A percentile compares a stretch with the other conserved stretches of the same genome.
Evolutionary conservation across 495 filamentous ascomycete genomes (phyloP).

Genomic region (Xylaria bambusicola): DNA sequence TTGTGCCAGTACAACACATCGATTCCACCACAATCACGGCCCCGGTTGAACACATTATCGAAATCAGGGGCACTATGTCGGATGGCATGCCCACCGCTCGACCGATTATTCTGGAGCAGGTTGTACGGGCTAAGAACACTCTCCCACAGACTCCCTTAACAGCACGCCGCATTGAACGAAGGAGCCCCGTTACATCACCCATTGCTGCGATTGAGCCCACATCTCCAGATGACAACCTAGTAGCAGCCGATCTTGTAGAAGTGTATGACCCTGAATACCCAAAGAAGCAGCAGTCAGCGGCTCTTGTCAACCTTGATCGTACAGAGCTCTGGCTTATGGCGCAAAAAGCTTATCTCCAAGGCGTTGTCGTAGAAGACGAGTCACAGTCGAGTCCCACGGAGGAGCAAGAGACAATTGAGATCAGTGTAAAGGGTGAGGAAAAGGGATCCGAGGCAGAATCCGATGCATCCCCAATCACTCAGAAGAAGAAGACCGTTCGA

Average conservation of each 20-base stretch:
- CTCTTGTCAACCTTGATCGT: slow-evolving; percentile 70
- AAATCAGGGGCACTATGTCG: slow-evolving; percentile 52
- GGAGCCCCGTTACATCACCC: slow-evolving; percentile 39
- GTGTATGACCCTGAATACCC: slow-evolving; percentile 74
- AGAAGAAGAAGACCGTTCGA: slow-evolving; percentile 73
- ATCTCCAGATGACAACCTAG: slow-evolving; percentile 45
- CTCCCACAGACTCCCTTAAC: slow-evolving; percentile 29
- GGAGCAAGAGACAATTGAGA: slow-evolving; percentile 29
- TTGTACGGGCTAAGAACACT: slow-evolving; percentile 23
- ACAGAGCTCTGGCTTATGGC: slow-evolving; percentile 80
- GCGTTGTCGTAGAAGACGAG: slow-evolving; percentile 47
- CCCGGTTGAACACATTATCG: slow-evolving; percentile 69
- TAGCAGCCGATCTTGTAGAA: slow-evolving; percentile 55
- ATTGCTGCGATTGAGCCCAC: slow-evolving; percentile 32
- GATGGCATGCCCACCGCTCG: slow-evolving; percentile 71
- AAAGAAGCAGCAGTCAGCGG: slow-evolving; percentile 62
- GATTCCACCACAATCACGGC: slow-evolving; percentile 28
- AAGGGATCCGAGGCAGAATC: slow-evolving; percentile 35
- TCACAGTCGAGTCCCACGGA: slow-evolving; percentile 50
- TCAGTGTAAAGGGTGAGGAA: slow-evolving; percentile 23
- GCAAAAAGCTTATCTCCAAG: slow-evolving; percentile 74
- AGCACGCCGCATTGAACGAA: slow-evolving; percentile 27
- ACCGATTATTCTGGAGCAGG: slow-evolving; percentile 36
- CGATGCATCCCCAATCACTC: slow-evolving; percentile 35
- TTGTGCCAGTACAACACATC: slow-evolving; percentile 38